Percentiles rank a stretch among this genome's conserved stretches.
Evolutionary conservation across 371 early-diverging fungal genomes (phyloP).

Genomic region (Globomyces sp.): DNA sequence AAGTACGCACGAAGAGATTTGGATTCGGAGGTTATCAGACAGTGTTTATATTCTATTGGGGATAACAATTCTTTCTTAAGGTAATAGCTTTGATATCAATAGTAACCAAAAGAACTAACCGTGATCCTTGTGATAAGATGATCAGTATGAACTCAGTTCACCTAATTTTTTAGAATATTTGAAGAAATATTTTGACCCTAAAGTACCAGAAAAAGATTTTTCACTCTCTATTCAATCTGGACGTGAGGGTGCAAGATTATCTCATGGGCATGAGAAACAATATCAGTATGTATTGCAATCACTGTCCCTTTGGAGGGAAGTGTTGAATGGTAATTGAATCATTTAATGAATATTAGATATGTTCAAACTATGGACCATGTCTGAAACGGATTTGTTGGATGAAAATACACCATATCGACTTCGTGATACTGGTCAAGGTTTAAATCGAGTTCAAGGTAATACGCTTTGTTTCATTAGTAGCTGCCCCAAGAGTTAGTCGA

Average conservation of each 20-base stretch:
- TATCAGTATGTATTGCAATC: conserved; percentile 93
- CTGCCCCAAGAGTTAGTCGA: conserved; percentile 77
- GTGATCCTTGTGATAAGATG: conserved; percentile 96
- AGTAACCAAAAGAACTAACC: conserved; percentile 18
- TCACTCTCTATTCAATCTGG: conserved; percentile 85
- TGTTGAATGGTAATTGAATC: conserved; percentile 58
- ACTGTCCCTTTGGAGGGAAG: conserved; percentile 90
- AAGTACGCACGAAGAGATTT: conserved; percentile 58
- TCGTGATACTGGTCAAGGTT: conserved; percentile 93
- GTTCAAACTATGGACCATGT: conserved; percentile 91
- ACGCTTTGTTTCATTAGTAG: conserved; percentile 49
- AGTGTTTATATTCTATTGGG: conserved; percentile 90
- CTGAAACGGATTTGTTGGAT: conserved; percentile 84
- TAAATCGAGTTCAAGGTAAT: conserved; percentile 64
- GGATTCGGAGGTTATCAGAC: conserved; percentile 72
- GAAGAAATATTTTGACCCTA: conserved; percentile 62
- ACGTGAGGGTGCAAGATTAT: conserved; percentile 80
- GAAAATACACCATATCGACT: conserved; percentile 75
- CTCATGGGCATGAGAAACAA: conserved; percentile 89
- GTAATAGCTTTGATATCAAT: conserved; percentile 15
- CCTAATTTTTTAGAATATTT: conserved; percentile 48
- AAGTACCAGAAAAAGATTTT: conserved; percentile 54
- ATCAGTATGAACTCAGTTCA: conserved; percentile 29
- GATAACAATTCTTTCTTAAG: conserved; percentile 94
- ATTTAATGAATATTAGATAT: conserved; percentile 60